Evolutionary conservation across 371 early-diverging fungal species (phyloP).

Genomic region (Actinomortierella wolfii): DNA sequence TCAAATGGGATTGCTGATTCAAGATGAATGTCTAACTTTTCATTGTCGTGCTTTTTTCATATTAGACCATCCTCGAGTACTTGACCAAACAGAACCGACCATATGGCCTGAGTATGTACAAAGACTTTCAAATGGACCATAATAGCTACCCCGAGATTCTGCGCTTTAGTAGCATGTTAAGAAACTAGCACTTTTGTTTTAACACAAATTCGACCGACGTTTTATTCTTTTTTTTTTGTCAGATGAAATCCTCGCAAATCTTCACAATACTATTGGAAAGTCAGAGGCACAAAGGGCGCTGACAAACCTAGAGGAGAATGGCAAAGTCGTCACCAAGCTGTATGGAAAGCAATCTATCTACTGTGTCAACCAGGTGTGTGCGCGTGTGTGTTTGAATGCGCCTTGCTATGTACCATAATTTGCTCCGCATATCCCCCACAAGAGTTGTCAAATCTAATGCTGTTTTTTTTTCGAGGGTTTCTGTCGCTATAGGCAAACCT

Average conservation of each 20-base stretch:
- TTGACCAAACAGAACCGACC: slow-evolving; percentile 38
- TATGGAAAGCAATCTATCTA: slow-evolving; percentile 44
- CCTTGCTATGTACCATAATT: neutral
- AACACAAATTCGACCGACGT: neutral
- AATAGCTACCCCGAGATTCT: too few relatives aligned
- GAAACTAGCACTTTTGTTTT: neutral
- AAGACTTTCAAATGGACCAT: too few relatives aligned
- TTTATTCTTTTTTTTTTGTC: neutral
- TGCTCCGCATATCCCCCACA: neutral
- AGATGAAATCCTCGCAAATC: slow-evolving; percentile 35
- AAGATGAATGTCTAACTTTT: neutral
- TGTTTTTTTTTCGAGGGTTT: neutral
- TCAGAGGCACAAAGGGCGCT: slow-evolving; percentile 29
- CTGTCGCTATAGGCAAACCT: slow-evolving; percentile 37
- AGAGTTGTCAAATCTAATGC: neutral
- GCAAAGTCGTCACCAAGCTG: slow-evolving; percentile 22
- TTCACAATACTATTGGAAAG: slow-evolving; percentile 30
- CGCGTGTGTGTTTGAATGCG: neutral
- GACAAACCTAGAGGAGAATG: slow-evolving; percentile 25
- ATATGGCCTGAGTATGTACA: slow-evolving; percentile 32
- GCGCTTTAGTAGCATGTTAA: neutral
- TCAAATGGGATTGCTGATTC: neutral
- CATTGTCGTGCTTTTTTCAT: neutral
- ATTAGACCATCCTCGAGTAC: slow-evolving; percentile 36
- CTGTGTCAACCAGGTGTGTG: slow-evolving; percentile 27